Evolutionary conservation across 768 basidiomycete genomes (phyloP).

Genomic region (Termitomyces sp.): DNA sequence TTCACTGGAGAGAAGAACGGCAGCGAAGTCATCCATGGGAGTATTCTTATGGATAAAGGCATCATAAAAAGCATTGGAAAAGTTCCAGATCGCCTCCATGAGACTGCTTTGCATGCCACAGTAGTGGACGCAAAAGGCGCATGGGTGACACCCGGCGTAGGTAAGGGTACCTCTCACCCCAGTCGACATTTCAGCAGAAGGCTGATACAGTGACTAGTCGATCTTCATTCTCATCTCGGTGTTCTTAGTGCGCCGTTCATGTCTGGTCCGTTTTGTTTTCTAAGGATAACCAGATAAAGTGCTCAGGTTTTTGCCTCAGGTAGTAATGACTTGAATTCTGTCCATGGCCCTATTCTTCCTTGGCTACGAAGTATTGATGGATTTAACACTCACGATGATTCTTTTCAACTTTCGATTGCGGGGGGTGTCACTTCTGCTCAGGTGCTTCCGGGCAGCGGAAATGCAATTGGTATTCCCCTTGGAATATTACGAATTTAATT

Average conservation of each 20-base stretch:
- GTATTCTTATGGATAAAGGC: conserved; percentile 65
- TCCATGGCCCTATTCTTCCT: conserved; percentile 63
- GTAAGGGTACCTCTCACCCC: conserved; percentile 25
- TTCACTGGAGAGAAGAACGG: conserved; percentile 57
- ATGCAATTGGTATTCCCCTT: conserved; percentile 56
- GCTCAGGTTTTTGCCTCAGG: conserved; percentile 21
- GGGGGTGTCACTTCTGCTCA: conserved; percentile 88
- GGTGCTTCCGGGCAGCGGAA: conserved; percentile 71
- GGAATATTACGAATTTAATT: neutral
- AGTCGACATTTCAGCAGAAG: conserved; percentile 11
- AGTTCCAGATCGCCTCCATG: conserved; percentile 34
- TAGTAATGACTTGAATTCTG: conserved; percentile 57
- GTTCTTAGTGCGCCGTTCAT: conserved; percentile 58
- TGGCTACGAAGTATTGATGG: conserved; percentile 83
- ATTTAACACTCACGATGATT: conserved; percentile 81
- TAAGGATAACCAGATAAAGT: conserved; percentile 5
- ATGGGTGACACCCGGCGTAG: conserved; percentile 66
- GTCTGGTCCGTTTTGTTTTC: conserved; percentile 26
- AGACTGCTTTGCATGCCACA: conserved; percentile 38
- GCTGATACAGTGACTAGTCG: conserved; percentile 39
- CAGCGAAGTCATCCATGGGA: conserved; percentile 52
- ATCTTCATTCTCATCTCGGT: conserved; percentile 80
- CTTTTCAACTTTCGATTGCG: conserved; percentile 67
- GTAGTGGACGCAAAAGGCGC: conserved; percentile 57
- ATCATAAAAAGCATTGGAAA: conserved; percentile 56